These are phyloP conservation scores for Fusarium sambucinum DNA, from an alignment of 2,329 filamentous ascomycete genomes.

Conservation along the genomic window DNA sequence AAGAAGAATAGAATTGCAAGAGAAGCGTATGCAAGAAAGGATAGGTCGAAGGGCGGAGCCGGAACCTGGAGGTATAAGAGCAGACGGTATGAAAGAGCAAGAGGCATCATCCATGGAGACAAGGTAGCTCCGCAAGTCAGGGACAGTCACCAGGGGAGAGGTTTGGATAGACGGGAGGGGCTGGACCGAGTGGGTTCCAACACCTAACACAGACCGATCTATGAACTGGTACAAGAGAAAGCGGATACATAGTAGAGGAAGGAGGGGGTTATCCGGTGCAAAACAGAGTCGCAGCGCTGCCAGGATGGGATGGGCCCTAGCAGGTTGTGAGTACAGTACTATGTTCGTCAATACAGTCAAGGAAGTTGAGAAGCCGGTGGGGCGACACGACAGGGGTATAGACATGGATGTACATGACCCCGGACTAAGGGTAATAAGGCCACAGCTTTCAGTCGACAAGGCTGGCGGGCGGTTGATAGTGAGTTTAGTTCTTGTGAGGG, in stretches of 20 bases:
- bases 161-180: conserved; percentile 47
- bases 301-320: conserved; percentile 37
- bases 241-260: conserved; percentile 31
- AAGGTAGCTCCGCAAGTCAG: conserved; percentile 43
- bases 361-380: conserved; percentile 44
- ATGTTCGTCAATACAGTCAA: conserved; percentile 45
- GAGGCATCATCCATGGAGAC: conserved; percentile 50
- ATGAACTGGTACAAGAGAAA: conserved; percentile 42
- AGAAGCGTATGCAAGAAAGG: conserved; percentile 40
- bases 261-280: conserved; percentile 35
- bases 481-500: conserved; percentile 18
- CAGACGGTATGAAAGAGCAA: conserved; percentile 44
- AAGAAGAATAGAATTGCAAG: conserved; percentile 43
- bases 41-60: conserved; percentile 43
- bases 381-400: conserved; percentile 32
- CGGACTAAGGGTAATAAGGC: conserved; percentile 46
- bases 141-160: conserved; percentile 45
- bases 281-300: conserved; percentile 46
- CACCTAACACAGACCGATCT: conserved; percentile 49
- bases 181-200: conserved; percentile 44
- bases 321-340: conserved; percentile 38
- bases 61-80: conserved; percentile 51
- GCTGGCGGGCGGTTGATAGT: conserved; percentile 33
- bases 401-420: conserved; percentile 38
- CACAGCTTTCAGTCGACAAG: conserved; percentile 44